These are phyloP conservation scores for Chlorophyllum brunneum DNA, from an alignment of 768 basidiomycete genomes.

Conservation along the genomic window DNA sequence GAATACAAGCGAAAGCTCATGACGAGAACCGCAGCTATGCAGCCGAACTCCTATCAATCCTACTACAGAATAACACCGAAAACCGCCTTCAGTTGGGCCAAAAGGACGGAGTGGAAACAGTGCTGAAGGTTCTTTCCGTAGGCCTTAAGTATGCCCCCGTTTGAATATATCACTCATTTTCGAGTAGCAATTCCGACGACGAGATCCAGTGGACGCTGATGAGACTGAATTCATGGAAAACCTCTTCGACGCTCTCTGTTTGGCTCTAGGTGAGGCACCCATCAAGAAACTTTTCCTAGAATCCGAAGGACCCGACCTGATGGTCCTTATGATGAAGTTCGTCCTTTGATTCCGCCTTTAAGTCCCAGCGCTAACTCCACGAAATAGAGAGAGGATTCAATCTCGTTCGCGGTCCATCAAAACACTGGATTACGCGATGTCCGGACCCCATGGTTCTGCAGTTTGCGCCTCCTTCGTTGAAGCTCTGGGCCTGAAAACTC, in stretches of 20 bases:
- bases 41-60: conserved; percentile 88
- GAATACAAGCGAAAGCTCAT: conserved; percentile 67
- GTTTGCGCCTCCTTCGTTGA: conserved; percentile 87
- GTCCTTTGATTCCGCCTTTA: conserved; percentile 21
- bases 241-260: conserved; percentile 86
- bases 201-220: conserved; percentile 82
- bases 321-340: conserved; percentile 98
- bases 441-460: conserved; percentile 62
- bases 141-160: conserved; percentile 22
- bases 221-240: conserved; percentile 99
- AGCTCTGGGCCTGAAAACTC: conserved; percentile 78
- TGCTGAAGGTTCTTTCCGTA: conserved; percentile 79
- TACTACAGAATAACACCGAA: conserved; percentile 69
- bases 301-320: conserved; percentile 92
- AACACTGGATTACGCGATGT: conserved; percentile 86
- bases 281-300: conserved; percentile 82
- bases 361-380: not conserved
- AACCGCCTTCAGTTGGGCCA: conserved; percentile 71
- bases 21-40: conserved; percentile 94
- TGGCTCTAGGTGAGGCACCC: conserved; percentile 71
- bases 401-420: conserved; percentile 86
- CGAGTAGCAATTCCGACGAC: conserved; percentile 77
- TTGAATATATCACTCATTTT: conserved; percentile 8
- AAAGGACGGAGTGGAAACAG: conserved; percentile 72
- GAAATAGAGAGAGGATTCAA: conserved; percentile 71